phyloP scores from a whole-genome alignment of 2,329 filamentous ascomycete genomes.

The Claviceps sorghi region DNA sequence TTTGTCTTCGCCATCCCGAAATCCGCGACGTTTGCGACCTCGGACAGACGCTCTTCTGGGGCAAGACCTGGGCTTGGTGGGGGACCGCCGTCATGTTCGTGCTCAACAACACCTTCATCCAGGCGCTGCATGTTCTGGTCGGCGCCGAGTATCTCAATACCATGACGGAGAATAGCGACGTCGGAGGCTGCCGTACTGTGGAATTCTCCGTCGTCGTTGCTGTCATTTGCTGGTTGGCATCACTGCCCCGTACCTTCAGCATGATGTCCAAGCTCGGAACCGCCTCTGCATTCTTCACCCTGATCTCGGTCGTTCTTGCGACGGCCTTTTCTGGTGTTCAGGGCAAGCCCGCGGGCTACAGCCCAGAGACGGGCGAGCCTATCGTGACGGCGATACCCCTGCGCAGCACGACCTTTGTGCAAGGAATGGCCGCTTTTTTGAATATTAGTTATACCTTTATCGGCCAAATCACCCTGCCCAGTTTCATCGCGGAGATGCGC shows the following conservation, averaged over 20 bases:
- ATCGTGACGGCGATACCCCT: slow-evolving; percentile 54
- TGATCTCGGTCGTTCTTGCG: slow-evolving; percentile 73
- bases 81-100: slow-evolving; percentile 73
- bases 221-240: slow-evolving; percentile 62
- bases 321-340: slow-evolving; percentile 71
- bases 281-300: slow-evolving; percentile 72
- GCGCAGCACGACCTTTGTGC: slow-evolving; percentile 61
- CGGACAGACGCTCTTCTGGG: slow-evolving; percentile 89
- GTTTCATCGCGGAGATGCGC: slow-evolving; percentile 91
- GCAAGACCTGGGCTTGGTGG: slow-evolving; percentile 58
- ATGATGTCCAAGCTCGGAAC: slow-evolving; percentile 68
- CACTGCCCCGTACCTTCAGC: slow-evolving; percentile 72
- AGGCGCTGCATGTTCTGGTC: slow-evolving; percentile 67
- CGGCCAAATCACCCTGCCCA: slow-evolving; percentile 83
- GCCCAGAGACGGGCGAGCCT: slow-evolving; percentile 42
- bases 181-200: slow-evolving; percentile 57
- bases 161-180: slow-evolving; percentile 54
- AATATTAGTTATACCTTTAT: slow-evolving; percentile 97
- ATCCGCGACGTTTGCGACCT: slow-evolving; percentile 88
- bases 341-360: slow-evolving; percentile 55
- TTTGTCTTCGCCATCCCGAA: slow-evolving; percentile 80
- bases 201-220: slow-evolving; percentile 62
- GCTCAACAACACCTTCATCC: slow-evolving; percentile 86
- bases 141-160: slow-evolving; percentile 84
- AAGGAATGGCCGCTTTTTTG: slow-evolving; percentile 74